phyloP scores from a whole-genome alignment of 2,329 filamentous ascomycete genomes.

The Pseudogymnoascus sp. region DNA sequence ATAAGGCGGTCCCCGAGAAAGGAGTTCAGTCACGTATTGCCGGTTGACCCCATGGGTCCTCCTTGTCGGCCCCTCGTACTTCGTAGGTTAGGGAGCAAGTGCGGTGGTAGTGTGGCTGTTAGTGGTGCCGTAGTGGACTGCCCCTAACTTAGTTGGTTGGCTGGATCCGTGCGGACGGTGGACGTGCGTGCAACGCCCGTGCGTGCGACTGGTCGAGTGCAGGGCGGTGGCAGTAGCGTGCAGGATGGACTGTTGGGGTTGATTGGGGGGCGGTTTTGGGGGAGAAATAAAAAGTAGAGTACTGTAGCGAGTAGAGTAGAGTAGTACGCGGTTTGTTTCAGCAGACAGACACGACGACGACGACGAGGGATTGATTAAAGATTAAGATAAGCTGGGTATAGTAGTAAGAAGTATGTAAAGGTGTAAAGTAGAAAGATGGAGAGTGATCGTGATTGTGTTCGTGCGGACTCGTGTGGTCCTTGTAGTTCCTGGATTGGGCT shows the following conservation, averaged over 20 bases:
- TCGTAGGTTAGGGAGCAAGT: not conserved
- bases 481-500: not conserved
- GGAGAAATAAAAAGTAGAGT: too few species aligned
- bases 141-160: not conserved
- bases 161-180: not conserved
- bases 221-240: not conserved
- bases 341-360: too few species aligned
- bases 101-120: conserved; percentile 6
- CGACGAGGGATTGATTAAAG: too few species aligned
- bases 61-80: not conserved
- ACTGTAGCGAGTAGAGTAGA: too few species aligned
- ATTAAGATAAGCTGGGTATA: too few species aligned
- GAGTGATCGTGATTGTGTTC: not conserved
- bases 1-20: conserved; percentile 3
- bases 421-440: too few species aligned
- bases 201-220: conserved; percentile 6
- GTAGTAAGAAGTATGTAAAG: too few species aligned
- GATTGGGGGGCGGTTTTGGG: not conserved
- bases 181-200: conserved; percentile 5
- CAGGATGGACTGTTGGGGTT: not conserved
- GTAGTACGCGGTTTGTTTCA: too few species aligned
- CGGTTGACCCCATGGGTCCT: not conserved
- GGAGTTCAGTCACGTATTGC: conserved; percentile 5
- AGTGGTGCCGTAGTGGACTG: not conserved
- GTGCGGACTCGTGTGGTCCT: not conserved